Percentiles rank a stretch among this genome's conserved stretches.
Conservation (phyloP, 2,329 filamentous ascomycete species). For the Aspergillus unguis region DNA sequence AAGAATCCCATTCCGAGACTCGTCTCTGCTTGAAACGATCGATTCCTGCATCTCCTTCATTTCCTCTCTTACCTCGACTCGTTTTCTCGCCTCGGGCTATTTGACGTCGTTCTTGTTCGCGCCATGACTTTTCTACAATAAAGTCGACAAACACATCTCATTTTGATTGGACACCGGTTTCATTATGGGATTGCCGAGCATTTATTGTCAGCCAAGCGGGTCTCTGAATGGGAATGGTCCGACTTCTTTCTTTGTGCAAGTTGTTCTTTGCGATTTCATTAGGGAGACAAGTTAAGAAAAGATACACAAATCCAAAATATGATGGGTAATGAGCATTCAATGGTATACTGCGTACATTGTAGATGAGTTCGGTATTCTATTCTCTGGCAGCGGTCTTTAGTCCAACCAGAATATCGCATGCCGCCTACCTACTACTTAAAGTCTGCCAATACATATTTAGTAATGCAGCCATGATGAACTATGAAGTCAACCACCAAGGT, state of each 20-base stretch:
- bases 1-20: slow-evolving; percentile 13
- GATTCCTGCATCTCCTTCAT: slow-evolving; percentile 2
- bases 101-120: not conserved
- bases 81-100: not conserved
- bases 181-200: not conserved
- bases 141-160: slow-evolving; percentile 1
- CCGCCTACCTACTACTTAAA: not conserved
- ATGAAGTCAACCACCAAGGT: too few species aligned
- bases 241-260: slow-evolving; percentile 12
- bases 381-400: not conserved
- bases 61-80: not conserved
- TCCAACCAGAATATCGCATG: not conserved
- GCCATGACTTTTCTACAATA: not conserved
- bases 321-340: slow-evolving; percentile 23
- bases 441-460: too few species aligned
- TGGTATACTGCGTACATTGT: not conserved
- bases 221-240: slow-evolving; percentile 4
- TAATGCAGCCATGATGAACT: too few species aligned
- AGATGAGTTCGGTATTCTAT: not conserved
- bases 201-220: not conserved
- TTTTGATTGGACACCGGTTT: too few species aligned
- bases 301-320: slow-evolving; percentile 23
- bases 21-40: slow-evolving; percentile 14
- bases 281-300: slow-evolving; percentile 8
- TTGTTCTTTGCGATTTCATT: slow-evolving; percentile 22